Base-by-base conservation (phyloP, 1,284 basidiomycete species). In the Flammula alnicola region DNA sequence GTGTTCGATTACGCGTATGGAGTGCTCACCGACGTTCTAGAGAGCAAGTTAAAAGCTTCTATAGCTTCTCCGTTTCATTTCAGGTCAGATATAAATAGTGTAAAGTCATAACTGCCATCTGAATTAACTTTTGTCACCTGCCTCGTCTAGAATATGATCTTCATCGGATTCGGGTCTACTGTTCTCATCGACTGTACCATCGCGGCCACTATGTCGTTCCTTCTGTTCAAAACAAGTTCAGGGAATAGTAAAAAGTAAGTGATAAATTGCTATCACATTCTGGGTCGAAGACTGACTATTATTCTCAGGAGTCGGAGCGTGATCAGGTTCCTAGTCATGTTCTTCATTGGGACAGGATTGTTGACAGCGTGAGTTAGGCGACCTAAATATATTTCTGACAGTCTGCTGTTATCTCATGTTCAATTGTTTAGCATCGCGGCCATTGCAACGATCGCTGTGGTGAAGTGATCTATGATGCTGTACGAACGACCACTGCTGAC, bases 361-460 rank as follows among this genome's bases (percentile, higher is more conserved):
- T 14, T 49, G 31, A 49, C 47, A 35, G 47, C 47, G 47, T 49
- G 32, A 23, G 46, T 42, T n/a, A n/a, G n/a, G n/a, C n/a, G n/a
- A n/a, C n/a, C n/a, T n/a, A n/a, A n/a, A n/a, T n/a, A n/a, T n/a
- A n/a, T n/a, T n/a, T n/a, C n/a, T n/a, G n/a, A n/a, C n/a, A n/a
- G n/a, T n/a, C n/a, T n/a, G n/a, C n/a, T n/a, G n/a, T n/a, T n/a
- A n/a, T n/a, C n/a, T n/a, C n/a, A n/a, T n/a, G n/a, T n/a, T n/a
- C n/a, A n/a, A n/a, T n/a, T n/a, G n/a, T n/a, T n/a, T n/a, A n/a
- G n/a, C n/a, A n/a, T n/a, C n/a, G n/a, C n/a, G n/a, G n/a, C n/a
- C n/a, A n/a, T n/a, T n/a, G n/a, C n/a, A n/a, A n/a, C n/a, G n/a
- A n/a, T n/a, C n/a, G n/a, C n/a, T n/a, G n/a, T n/a, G n/a, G n/a